A percentile compares a stretch with the other conserved stretches of the same genome.
These are phyloP conservation scores for Xylaria sp. DNA, from an alignment of 2,329 filamentous ascomycete species.

Conservation along the genomic window DNA sequence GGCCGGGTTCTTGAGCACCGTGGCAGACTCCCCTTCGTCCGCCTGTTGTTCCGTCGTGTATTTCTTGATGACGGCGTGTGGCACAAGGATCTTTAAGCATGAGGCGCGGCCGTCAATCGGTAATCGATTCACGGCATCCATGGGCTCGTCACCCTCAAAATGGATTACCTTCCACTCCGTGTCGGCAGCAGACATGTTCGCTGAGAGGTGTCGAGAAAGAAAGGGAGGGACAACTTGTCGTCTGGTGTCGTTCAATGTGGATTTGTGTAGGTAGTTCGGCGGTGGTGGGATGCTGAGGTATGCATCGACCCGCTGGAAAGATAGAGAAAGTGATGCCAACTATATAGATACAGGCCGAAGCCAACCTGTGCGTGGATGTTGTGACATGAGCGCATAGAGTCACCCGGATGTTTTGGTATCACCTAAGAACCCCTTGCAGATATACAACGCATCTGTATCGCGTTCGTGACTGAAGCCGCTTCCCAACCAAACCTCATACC, in stretches of 20 bases:
- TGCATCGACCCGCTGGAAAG: neutral
- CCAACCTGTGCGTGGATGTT: neutral
- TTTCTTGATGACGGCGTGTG: constrained; percentile 2
- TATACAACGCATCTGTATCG: constrained; percentile 1
- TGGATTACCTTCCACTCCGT: constrained; percentile 9
- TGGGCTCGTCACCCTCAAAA: constrained; percentile 12
- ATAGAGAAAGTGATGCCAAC: too few species aligned
- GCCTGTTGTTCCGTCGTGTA: neutral
- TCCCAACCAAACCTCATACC: neutral
- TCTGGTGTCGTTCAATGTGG: neutral
- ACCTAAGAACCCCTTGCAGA: constrained; percentile 11
- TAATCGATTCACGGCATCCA: neutral
- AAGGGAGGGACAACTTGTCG: neutral
- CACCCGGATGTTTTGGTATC: neutral
- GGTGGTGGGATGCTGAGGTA: neutral
- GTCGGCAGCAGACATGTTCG: neutral
- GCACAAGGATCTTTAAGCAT: constrained; percentile 14
- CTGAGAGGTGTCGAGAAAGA: too few species aligned
- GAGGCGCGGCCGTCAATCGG: constrained; percentile 8
- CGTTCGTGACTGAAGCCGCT: neutral
- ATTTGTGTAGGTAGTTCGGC: neutral
- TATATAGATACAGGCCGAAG: constrained; percentile 5
- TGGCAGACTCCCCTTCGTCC: neutral
- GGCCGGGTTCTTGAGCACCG: neutral
- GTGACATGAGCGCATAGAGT: constrained; percentile 11